A percentile compares a stretch with the other conserved stretches of the same genome.
These are phyloP conservation scores for Neopestalotiopsis sp. DNA, from an alignment of 2,329 filamentous ascomycete species.

Conservation along the genomic window DNA sequence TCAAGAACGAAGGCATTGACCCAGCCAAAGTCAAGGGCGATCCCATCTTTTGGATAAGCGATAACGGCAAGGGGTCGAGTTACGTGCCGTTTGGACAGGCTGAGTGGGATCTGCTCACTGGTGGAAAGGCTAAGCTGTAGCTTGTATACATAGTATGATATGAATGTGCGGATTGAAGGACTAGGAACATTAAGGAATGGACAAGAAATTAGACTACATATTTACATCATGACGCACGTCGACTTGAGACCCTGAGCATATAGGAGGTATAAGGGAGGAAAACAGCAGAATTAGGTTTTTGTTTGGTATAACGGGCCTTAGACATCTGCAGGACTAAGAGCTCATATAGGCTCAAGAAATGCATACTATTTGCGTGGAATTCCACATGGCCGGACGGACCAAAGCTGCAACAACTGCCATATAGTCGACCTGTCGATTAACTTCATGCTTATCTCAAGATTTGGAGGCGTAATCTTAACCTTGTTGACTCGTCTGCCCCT, in stretches of 20 bases:
- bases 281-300: no score
- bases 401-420: neutral
- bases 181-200: neutral
- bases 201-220: neutral
- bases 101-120: slow-evolving; percentile 62
- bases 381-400: no score
- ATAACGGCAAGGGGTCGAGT: slow-evolving; percentile 56
- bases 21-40: slow-evolving; percentile 52
- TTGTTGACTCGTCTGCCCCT: neutral
- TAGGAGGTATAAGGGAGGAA: no score
- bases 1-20: slow-evolving; percentile 72
- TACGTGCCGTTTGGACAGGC: slow-evolving; percentile 64
- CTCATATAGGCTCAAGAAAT: no score
- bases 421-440: neutral
- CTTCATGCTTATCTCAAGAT: neutral
- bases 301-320: no score
- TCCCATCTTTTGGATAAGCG: slow-evolving; percentile 60
- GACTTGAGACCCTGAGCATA: neutral
- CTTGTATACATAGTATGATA: neutral
- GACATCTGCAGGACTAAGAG: neutral
- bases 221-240: neutral
- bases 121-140: slow-evolving; percentile 51
- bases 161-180: neutral
- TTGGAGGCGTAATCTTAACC: neutral
- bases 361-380: no score